A percentile compares a stretch with the other conserved stretches of the same genome.
These are phyloP conservation scores for Trichoderma semiorbis DNA, from an alignment of 2,329 filamentous ascomycete genomes.

Conservation along the genomic window DNA sequence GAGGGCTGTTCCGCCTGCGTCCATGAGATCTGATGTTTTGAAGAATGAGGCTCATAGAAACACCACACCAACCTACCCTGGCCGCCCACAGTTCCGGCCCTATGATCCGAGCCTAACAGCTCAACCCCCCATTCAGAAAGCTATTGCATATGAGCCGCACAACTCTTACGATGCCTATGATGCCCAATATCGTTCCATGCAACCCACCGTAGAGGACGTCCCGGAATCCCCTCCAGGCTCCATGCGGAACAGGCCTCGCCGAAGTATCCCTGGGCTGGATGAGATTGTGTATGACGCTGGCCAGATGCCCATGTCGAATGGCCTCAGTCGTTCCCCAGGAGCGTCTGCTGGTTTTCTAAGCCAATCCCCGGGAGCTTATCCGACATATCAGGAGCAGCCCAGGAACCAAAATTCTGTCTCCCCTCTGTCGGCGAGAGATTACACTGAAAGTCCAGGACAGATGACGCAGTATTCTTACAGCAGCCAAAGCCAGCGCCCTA, in stretches of 20 bases:
- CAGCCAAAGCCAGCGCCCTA: constrained; percentile 32
- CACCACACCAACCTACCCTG: constrained; percentile 49
- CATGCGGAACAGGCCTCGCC: constrained; percentile 28
- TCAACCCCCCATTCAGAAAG: not conserved
- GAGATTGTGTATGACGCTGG: constrained; percentile 39
- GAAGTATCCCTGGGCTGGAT: constrained; percentile 30
- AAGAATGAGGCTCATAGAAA: constrained; percentile 55
- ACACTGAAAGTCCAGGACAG: constrained; percentile 32
- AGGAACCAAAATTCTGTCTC: constrained; percentile 27
- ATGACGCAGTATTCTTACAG: constrained; percentile 30
- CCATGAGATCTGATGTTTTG: constrained; percentile 58
- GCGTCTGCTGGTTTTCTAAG: constrained; percentile 29
- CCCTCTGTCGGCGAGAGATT: constrained; percentile 34
- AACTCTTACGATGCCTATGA: constrained; percentile 52
- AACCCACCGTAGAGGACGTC: constrained; percentile 62
- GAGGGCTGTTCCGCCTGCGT: constrained; percentile 45
- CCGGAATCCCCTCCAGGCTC: constrained; percentile 47
- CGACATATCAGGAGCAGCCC: constrained; percentile 24
- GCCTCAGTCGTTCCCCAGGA: constrained; percentile 35
- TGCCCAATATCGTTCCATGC: constrained; percentile 50
- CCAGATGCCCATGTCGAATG: constrained; percentile 44
- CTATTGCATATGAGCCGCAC: constrained; percentile 31
- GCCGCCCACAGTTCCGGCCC: constrained; percentile 50
- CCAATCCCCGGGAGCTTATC: constrained; percentile 24
- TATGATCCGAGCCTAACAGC: constrained; percentile 45